Conservation (phyloP, 495 filamentous ascomycete genomes). For the Tuber umbilicatum region DNA sequence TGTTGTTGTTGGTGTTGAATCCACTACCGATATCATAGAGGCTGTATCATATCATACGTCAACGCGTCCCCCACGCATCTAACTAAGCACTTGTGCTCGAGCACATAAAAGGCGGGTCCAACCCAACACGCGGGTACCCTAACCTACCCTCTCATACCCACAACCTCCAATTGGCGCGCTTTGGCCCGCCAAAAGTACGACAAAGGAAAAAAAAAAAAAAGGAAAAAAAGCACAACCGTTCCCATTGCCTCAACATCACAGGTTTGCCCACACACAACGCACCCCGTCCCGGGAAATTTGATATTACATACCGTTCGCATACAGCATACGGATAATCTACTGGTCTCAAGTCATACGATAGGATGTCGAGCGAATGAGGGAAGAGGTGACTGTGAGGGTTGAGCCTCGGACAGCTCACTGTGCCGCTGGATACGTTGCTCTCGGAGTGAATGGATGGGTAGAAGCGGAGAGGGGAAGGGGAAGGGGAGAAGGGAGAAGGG, state of each 20-base stretch:
- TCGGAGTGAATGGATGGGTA: neutral
- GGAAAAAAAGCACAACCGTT: neutral
- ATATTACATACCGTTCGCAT: neutral
- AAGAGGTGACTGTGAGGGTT: neutral
- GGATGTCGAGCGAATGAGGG: neutral
- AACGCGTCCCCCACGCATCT: neutral
- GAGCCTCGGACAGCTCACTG: neutral
- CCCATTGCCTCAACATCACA: neutral
- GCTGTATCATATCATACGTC: neutral
- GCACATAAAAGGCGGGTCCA: neutral
- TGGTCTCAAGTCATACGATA: neutral
- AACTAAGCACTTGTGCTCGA: neutral
- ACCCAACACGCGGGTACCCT: neutral
- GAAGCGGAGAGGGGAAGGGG: neutral
- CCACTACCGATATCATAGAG: neutral
- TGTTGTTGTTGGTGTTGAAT: slow-evolving; percentile 4
- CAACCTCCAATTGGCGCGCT: neutral
- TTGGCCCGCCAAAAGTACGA: neutral
- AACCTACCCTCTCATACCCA: neutral
- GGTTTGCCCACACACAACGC: neutral
- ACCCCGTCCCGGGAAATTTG: neutral
- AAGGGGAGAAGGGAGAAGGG: neutral
- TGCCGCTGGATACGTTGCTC: neutral
- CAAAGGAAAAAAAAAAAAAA: neutral
- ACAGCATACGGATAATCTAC: neutral